Evolutionary conservation across 768 basidiomycete species (phyloP).

Genomic region (Amanita exitialis): DNA sequence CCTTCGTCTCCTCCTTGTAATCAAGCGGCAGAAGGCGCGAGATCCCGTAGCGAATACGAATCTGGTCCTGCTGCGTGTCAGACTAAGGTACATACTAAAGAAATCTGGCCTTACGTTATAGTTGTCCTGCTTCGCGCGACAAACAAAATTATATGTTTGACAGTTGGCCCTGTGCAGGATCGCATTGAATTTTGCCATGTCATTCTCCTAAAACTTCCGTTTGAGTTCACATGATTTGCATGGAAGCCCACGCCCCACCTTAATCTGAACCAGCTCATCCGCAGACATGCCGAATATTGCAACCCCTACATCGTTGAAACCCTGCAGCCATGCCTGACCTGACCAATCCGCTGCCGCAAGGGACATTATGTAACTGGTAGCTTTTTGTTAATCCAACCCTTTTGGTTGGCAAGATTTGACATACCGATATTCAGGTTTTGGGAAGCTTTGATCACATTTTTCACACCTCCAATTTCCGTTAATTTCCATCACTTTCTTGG

Average conservation of each 20-base stretch:
- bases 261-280: slow-evolving; percentile 67
- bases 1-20: slow-evolving; percentile 56
- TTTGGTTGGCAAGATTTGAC: slow-evolving; percentile 14
- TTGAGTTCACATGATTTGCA: slow-evolving; percentile 8
- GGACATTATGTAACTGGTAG: slow-evolving; percentile 62
- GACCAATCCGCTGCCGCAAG: slow-evolving; percentile 88
- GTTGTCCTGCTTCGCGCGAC: slow-evolving; percentile 80
- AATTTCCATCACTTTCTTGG: slow-evolving; percentile 77
- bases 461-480: slow-evolving; percentile 85
- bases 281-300: slow-evolving; percentile 70
- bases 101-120: slow-evolving; percentile 52
- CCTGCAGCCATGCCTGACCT: slow-evolving; percentile 85
- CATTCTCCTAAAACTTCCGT: slow-evolving; percentile 34
- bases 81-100: neutral
- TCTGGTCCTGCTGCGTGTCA: slow-evolving; percentile 46
- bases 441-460: slow-evolving; percentile 71
- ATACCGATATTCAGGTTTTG: slow-evolving; percentile 73
- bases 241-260: slow-evolving; percentile 29
- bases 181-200: slow-evolving; percentile 47
- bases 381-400: neutral
- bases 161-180: slow-evolving; percentile 58
- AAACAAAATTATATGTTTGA: slow-evolving; percentile 70
- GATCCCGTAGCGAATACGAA: slow-evolving; percentile 77
- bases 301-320: slow-evolving; percentile 88
- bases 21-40: slow-evolving; percentile 55